A percentile compares a stretch with the other conserved stretches of the same genome.
Conservation (phyloP, 768 basidiomycete species). For the Rhodotorula sphaerocarpa region DNA sequence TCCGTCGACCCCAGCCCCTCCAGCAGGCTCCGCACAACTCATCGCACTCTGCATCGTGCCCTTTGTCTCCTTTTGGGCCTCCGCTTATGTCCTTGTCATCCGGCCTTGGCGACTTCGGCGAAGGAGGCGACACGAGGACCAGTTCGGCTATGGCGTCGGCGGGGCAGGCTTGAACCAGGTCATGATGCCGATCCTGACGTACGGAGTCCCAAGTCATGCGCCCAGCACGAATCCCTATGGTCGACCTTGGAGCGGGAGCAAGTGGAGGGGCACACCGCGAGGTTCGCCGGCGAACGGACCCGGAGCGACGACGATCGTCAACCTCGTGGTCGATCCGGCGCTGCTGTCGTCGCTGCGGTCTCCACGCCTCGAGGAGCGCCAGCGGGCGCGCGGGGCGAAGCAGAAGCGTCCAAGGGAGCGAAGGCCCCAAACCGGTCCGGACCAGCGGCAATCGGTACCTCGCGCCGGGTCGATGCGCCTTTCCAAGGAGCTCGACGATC, state of each 20-base stretch:
- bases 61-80: conserved; percentile 14
- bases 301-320: neutral
- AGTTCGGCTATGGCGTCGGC: neutral
- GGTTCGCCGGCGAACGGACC: too few species aligned
- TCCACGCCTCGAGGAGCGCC: too few species aligned
- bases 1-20: neutral
- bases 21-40: neutral
- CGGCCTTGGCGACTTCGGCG: neutral
- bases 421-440: neutral
- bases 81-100: neutral
- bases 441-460: neutral
- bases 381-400: neutral
- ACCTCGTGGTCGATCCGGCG: conserved; percentile 19
- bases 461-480: neutral
- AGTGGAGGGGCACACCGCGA: neutral
- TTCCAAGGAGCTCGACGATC: too few species aligned
- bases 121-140: neutral
- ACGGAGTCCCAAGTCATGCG: too few species aligned
- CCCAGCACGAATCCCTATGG: too few species aligned
- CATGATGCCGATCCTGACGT: neutral
- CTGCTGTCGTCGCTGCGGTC: neutral
- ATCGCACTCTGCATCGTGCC: conserved; percentile 15
- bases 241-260: too few species aligned
- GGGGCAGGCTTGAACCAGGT: too few species aligned
- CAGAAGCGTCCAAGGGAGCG: neutral